Evolutionary conservation across 208 protist species (phyloP), one percentile per base, ranked within the genome.

Genomic region (Wallacemonas sp.): DNA sequence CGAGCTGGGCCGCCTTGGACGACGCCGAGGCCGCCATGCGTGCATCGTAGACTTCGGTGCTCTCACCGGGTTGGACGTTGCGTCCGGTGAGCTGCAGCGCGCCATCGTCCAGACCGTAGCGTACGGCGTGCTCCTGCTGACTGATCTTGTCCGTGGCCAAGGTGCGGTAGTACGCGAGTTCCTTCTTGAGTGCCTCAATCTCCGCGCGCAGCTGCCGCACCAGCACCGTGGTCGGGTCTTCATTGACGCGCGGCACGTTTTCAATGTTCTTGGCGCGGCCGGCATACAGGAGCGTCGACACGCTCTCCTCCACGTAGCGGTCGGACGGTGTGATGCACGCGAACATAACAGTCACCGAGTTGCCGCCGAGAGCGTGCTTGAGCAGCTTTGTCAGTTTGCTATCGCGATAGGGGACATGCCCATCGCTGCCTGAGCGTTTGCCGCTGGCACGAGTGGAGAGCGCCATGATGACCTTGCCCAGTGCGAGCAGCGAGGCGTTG

Each of bases 381-480:
- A 98, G 79, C 45, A 97, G 74, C 75, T 82, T 87, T 4, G 94
- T 98, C 33, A 97, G 83, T 59, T 94, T 96, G 52, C 84, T 89
- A 50, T 97, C 93, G 11, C 93, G 88, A 66, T 98, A 98, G 7
- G 93, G 94, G 25, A 98, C 77, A 77, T 97, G 91, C 7, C 66
- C 67, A 0, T 28, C 25, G 11, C 12, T 10, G 1, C 46, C 12
- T 3, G 45, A 36, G 25, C 48, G 63, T 18, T 36, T 71, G 26
- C 26, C 29, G 33, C n/a, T 42, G 4, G 10, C 31, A 16, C 33
- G 32, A 36, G 36, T 39, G 42, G 42, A 65, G 3, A 98, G 86
- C 11, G 91, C 89, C 18, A 70, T 92, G 61, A 98, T 97, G n/a
- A 98, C 94, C 52, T 95, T 97, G 2, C 92, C 91, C 1, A 98